Base-by-base conservation (phyloP, 768 basidiomycete species). In the Trametes elegans region DNA sequence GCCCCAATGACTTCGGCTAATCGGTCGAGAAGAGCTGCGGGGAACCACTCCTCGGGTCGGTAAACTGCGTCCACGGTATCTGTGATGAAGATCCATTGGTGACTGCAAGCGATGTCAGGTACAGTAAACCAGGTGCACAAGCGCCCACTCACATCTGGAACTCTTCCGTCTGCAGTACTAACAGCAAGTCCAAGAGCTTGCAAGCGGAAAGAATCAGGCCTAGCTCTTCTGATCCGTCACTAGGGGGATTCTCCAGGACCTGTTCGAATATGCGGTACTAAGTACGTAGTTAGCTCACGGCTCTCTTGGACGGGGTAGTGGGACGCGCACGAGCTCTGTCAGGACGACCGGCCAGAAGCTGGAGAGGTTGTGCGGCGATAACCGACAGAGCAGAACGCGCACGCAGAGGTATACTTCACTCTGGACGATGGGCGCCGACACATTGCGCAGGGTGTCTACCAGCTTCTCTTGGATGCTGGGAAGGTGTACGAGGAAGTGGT, bases 1-100 rank as follows among this genome's bases (percentile, higher is more conserved):
- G 76, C 84, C n/a, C 81, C 80, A 13, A 89, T 79, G 34, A 93
- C 82, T 59, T 95, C 93, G 38, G 92, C 85, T 0, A 98, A 76
- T 51, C 88, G 88, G 66, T 99, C 97, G 71, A 98, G 81, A 76
- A 97, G 84, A 2, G 93, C 88, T 61, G 89, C 88, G 0, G 95
- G 90, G 53, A 76, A 75, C 81, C 88, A 93, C 40, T 85, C 76
- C 53, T 93, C 87, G 0, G 93, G 90, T 16, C 84, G 87, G 71
- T 93, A 94, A 29, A 94, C 81, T 0, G 96, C 94, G 64, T 98
- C 97, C 6, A 95, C 91, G 0, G 96, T 98, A 69, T 99, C 96
- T 3, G 94, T 97, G 38, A 98, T 84, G 69, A 98, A 99, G 64
- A 97, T 90, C 96, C 97, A 99, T 75, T 99, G 94, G 69, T 98